Conservation (phyloP, 768 basidiomycete species). For the Xanthoconium purpureum region DNA sequence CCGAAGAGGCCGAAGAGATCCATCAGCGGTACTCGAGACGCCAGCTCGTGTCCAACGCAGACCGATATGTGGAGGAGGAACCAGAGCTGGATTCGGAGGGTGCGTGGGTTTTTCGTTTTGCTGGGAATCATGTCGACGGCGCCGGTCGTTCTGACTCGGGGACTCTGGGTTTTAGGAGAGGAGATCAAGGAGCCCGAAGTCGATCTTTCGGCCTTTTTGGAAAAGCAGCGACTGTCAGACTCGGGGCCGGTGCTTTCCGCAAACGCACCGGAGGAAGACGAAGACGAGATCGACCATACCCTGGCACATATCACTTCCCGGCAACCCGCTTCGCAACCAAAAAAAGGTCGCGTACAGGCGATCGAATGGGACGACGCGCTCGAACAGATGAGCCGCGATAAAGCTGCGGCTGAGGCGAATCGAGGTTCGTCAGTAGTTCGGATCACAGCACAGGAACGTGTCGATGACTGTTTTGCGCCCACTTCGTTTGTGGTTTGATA, state of each 20-base stretch:
- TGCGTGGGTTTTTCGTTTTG: conserved; percentile 21
- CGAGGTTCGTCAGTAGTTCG: conserved; percentile 48
- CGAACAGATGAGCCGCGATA: conserved; percentile 65
- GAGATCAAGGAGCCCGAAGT: conserved; percentile 67
- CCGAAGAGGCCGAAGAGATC: conserved; percentile 48
- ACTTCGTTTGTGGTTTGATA: conserved; percentile 19
- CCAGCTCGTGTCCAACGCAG: conserved; percentile 64
- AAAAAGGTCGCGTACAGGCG: conserved; percentile 61
- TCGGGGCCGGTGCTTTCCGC: conserved; percentile 9
- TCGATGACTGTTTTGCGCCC: neutral
- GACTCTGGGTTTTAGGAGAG: conserved; percentile 45
- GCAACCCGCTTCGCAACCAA: conserved; percentile 27
- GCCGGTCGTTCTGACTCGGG: neutral
- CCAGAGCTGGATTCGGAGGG: conserved; percentile 72
- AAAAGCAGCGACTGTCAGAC: conserved; percentile 54
- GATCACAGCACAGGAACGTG: neutral
- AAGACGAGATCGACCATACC: conserved; percentile 55
- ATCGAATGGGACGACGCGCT: conserved; percentile 69
- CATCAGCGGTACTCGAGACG: conserved; percentile 53
- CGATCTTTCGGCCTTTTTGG: conserved; percentile 65
- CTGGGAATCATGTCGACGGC: neutral
- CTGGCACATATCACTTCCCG: conserved; percentile 50
- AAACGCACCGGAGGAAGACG: conserved; percentile 40
- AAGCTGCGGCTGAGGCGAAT: conserved; percentile 69
- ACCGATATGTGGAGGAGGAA: conserved; percentile 70